Evolutionary conservation across 1,284 basidiomycete genomes (phyloP).

Genomic region (Coniferiporia weirii): DNA sequence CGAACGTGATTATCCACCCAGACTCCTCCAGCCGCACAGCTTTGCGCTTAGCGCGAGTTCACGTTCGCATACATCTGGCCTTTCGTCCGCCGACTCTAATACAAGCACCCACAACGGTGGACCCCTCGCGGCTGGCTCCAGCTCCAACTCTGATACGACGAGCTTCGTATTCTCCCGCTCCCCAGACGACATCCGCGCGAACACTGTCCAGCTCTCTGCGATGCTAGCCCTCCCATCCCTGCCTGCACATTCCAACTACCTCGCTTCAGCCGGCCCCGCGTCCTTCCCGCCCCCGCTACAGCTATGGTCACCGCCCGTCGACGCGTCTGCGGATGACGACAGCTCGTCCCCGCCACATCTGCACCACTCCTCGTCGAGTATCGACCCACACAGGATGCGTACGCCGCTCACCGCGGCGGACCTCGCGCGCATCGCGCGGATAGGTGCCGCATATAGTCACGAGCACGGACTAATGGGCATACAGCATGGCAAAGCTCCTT

Average conservation of each 20-base stretch:
- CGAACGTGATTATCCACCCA: neutral
- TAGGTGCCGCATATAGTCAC: neutral
- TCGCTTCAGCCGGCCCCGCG: neutral
- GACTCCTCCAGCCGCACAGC: neutral
- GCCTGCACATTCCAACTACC: constrained; percentile 13
- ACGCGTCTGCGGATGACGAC: neutral
- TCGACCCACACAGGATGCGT: constrained; percentile 10
- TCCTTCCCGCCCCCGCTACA: constrained; percentile 1
- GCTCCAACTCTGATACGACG: neutral
- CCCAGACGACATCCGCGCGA: constrained; percentile 57
- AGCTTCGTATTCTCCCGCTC: constrained; percentile 27
- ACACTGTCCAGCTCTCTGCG: constrained; percentile 55
- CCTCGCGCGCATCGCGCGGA: constrained; percentile 2
- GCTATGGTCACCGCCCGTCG: neutral
- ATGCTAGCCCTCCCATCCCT: constrained; percentile 37
- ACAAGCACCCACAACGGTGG: neutral
- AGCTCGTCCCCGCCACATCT: no score
- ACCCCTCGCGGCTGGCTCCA: neutral
- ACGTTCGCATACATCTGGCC: constrained; percentile 1
- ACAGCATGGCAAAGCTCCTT: neutral
- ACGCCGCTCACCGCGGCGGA: constrained; percentile 16
- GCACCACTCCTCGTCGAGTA: neutral
- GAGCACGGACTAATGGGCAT: neutral
- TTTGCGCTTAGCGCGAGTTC: constrained; percentile 4
- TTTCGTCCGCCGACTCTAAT: neutral